Percentiles rank a stretch among this genome's conserved stretches.
These are phyloP conservation scores for Amaranthus hypochondriacus DNA, from an alignment of 148 eudicot species.

Conservation along the genomic window DNA sequence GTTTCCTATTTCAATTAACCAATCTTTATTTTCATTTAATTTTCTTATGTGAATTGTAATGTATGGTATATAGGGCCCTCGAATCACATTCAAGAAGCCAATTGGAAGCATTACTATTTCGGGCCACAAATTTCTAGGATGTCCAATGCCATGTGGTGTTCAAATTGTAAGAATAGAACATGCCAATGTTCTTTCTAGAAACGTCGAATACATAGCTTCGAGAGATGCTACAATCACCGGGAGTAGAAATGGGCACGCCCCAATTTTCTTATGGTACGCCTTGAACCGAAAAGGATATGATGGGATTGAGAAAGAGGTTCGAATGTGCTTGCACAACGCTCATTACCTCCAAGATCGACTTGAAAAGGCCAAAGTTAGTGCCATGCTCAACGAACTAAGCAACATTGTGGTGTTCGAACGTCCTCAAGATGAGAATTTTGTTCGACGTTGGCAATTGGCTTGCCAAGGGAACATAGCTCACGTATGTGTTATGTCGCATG, in stretches of 20 bases:
- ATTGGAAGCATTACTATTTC: conserved; percentile 81
- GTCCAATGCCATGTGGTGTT: conserved; percentile 87
- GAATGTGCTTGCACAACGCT: conserved; percentile 58
- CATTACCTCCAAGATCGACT: conserved; percentile 58
- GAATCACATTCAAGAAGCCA: conserved; percentile 70
- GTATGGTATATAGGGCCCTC: conserved; percentile 51
- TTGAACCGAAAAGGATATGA: conserved; percentile 62
- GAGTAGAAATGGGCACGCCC: conserved; percentile 42
- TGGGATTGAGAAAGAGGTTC: conserved; percentile 66
- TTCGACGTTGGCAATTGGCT: conserved; percentile 68
- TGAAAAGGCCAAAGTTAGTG: neutral
- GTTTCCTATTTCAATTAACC: too few relatives aligned
- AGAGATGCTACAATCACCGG: conserved; percentile 75
- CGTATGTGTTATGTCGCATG: conserved; percentile 64
- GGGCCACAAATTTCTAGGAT: conserved; percentile 80
- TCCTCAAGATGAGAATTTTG: conserved; percentile 46
- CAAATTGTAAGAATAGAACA: conserved; percentile 66
- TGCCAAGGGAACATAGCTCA: conserved; percentile 72
- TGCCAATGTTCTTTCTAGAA: conserved; percentile 51
- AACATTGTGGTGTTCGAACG: too few relatives aligned
- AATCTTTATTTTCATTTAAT: too few relatives aligned
- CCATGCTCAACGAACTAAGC: too few relatives aligned
- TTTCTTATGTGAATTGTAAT: neutral
- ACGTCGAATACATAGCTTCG: conserved; percentile 66
- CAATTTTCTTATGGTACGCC: conserved; percentile 51